phyloP scores from a whole-genome alignment of 805 yeast genomes.

The Candida pseudoglaebosa region DNA sequence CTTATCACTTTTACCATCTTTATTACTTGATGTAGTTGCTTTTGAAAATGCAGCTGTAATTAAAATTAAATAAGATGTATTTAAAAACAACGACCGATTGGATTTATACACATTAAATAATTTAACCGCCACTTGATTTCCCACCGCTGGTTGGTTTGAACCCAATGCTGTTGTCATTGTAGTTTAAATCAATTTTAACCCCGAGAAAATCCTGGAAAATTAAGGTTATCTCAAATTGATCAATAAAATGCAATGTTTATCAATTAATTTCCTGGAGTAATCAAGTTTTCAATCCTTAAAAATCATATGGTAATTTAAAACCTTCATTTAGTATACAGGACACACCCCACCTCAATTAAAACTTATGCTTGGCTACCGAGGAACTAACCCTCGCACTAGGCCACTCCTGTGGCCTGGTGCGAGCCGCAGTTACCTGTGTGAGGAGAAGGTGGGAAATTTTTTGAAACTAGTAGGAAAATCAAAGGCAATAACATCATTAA shows the following conservation, averaged over 20 bases:
- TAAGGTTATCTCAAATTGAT: no score
- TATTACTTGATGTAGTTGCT: conserved; percentile 27
- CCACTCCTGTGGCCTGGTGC: no score
- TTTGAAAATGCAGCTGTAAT: conserved; percentile 42
- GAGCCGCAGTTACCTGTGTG: no score
- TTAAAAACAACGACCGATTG: conserved; percentile 36
- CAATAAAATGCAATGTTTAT: no score
- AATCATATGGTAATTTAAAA: neutral
- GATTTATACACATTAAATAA: conserved; percentile 33
- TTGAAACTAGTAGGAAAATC: no score
- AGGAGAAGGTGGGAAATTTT: no score
- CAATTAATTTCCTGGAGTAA: no score
- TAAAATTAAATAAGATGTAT: conserved; percentile 38
- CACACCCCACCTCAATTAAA: neutral
- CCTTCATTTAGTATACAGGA: neutral
- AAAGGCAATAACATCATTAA: neutral
- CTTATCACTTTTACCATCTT: conserved; percentile 6
- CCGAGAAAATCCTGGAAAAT: no score
- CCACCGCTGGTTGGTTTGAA: neutral
- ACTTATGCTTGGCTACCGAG: conserved; percentile 1
- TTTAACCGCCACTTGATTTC: conserved; percentile 19
- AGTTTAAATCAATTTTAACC: no score
- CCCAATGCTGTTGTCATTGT: neutral
- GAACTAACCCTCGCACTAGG: no score
- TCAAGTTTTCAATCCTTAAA: no score